Percentiles rank a stretch among this genome's conserved stretches.
These are phyloP conservation scores for Lasiodiplodia citricola DNA, from an alignment of 2,329 filamentous ascomycete species.

Conservation along the genomic window DNA sequence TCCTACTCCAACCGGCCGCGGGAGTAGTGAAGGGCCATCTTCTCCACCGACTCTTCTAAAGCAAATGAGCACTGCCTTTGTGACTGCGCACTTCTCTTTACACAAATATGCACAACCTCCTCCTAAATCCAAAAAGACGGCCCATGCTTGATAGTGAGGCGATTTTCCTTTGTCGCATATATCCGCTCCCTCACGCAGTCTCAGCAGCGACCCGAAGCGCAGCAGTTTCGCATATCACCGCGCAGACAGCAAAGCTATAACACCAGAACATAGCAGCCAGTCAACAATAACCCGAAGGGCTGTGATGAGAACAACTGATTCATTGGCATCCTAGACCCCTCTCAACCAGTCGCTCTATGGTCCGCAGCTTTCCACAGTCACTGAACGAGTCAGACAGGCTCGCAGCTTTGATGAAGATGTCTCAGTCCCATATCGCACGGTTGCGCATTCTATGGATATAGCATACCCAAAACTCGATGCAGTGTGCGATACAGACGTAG, in stretches of 20 bases:
- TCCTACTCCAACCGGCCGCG: no score
- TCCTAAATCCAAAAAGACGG: neutral
- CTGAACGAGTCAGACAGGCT: neutral
- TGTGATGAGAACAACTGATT: neutral
- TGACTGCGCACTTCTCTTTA: no score
- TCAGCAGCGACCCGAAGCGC: neutral
- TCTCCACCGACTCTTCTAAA: neutral
- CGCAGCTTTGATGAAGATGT: neutral
- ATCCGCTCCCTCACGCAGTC: neutral
- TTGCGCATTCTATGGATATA: no score
- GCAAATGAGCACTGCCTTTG: no score
- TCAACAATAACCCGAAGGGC: neutral
- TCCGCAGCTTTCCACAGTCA: neutral
- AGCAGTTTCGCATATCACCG: neutral
- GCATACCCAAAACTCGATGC: no score
- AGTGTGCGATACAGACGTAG: no score
- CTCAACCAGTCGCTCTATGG: neutral
- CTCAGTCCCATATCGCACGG: no score
- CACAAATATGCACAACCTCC: neutral
- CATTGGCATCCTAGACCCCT: neutral
- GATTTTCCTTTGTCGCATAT: neutral
- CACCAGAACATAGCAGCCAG: neutral
- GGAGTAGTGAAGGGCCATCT: neutral
- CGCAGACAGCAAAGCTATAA: neutral
- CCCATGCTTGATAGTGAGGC: neutral